Evolutionary conservation across 139 green algal genomes (phyloP).

Genomic region (Asterochloris sp.): DNA sequence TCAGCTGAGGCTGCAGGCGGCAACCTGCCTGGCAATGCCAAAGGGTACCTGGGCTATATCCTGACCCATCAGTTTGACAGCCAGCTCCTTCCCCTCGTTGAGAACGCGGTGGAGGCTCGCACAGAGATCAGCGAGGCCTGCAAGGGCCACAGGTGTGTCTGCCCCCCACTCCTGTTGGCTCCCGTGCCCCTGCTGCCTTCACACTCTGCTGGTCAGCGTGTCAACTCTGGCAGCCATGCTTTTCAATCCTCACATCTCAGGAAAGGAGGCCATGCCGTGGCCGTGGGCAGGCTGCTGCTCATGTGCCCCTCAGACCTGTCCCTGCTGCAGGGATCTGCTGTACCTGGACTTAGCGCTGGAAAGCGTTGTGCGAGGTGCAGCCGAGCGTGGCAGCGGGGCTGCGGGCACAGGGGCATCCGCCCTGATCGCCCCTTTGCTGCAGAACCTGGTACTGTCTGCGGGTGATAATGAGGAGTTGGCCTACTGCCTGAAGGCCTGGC

Average conservation of each 20-base stretch:
- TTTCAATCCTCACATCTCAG: not conserved
- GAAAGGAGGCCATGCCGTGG: not conserved
- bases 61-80: conserved; percentile 53
- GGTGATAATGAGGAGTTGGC: conserved; percentile 96
- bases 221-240: not conserved
- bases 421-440: conserved; percentile 87
- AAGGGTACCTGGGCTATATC: conserved; percentile 83
- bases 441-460: conserved; percentile 92
- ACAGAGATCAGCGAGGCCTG: conserved; percentile 69
- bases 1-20: conserved; percentile 40
- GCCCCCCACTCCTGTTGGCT: not conserved
- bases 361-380: conserved; percentile 68
- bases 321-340: conserved; percentile 73
- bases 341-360: conserved; percentile 98
- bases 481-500: conserved; percentile 93
- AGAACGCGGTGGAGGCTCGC: conserved; percentile 89
- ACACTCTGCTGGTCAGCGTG: not conserved
- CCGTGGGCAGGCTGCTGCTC: not conserved
- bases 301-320: not conserved
- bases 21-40: conserved; percentile 54
- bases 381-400: conserved; percentile 63
- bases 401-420: conserved; percentile 67
- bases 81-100: conserved; percentile 76
- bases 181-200: not conserved
- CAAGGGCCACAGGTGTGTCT: conserved; percentile 40